phyloP scores from a whole-genome alignment of 2,329 filamentous ascomycete genomes.

The Xylariales sp. region DNA sequence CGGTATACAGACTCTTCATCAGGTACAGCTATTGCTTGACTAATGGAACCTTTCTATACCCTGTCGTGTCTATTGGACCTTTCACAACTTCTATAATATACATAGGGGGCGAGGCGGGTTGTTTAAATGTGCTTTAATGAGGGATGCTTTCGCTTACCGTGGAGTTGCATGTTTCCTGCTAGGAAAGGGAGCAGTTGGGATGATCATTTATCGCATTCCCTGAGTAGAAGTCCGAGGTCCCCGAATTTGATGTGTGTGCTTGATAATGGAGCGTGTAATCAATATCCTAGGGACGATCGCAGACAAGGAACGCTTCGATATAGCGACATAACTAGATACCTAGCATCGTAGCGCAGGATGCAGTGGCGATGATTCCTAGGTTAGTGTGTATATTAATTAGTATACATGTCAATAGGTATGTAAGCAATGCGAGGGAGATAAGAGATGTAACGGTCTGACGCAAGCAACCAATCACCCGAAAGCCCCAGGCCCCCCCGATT shows the following conservation, averaged over 20 bases:
- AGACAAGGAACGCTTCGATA: background rate
- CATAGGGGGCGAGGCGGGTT: too few relatives aligned
- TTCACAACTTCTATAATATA: background rate
- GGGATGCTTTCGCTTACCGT: too few relatives aligned
- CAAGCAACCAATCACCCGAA: conserved; percentile 25
- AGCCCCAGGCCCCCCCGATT: conserved; percentile 5
- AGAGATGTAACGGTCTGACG: conserved; percentile 15
- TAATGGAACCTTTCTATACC: background rate
- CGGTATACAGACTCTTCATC: background rate
- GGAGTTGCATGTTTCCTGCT: background rate
- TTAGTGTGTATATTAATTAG: background rate
- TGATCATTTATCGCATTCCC: background rate
- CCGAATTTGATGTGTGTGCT: background rate
- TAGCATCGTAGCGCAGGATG: conserved; percentile 13
- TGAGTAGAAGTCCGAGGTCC: too few relatives aligned
- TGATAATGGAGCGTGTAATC: background rate
- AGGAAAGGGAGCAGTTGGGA: background rate
- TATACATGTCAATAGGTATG: background rate
- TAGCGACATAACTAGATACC: background rate
- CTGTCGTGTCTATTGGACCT: background rate
- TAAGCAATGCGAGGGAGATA: conserved; percentile 20
- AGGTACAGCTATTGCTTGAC: background rate
- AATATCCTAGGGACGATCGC: background rate
- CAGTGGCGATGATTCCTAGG: background rate
- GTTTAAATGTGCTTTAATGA: background rate